phyloP scores from a whole-genome alignment of 192 early-diverging fungal genomes.

The Coemansia sp. region DNA sequence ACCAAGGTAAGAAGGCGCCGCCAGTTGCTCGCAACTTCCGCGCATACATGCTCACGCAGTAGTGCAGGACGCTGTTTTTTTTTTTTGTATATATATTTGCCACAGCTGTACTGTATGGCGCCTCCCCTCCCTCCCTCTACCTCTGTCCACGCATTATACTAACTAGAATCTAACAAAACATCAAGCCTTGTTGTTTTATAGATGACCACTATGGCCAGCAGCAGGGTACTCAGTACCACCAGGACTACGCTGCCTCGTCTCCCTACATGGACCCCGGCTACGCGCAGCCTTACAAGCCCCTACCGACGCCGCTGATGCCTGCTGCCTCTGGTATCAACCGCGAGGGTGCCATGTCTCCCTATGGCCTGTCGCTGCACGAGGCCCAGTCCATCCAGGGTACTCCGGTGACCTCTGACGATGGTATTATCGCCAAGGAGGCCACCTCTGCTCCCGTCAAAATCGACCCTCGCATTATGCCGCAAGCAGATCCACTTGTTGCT shows the following conservation, averaged over 20 bases:
- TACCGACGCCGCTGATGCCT: conserved; percentile 42
- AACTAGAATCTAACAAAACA: neutral
- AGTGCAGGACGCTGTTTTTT: neutral
- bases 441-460: conserved; percentile 20
- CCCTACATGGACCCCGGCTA: conserved; percentile 25
- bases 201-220: conserved; percentile 39
- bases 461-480: conserved; percentile 57
- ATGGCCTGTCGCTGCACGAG: conserved; percentile 40
- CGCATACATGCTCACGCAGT: neutral
- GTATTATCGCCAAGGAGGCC: conserved; percentile 17
- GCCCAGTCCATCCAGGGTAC: conserved; percentile 43
- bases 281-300: conserved; percentile 46
- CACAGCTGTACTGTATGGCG: neutral
- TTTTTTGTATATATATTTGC: neutral
- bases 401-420: conserved; percentile 42
- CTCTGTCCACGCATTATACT: neutral
- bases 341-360: conserved; percentile 7
- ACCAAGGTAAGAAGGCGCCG: conserved; percentile 27
- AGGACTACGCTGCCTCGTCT: conserved; percentile 21
- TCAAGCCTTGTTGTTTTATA: neutral
- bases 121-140: neutral
- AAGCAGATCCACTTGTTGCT: conserved; percentile 36
- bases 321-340: neutral
- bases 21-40: neutral
- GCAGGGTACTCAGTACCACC: conserved; percentile 18